Percentiles rank a stretch among this genome's conserved stretches.
Evolutionary conservation across 331 rosid species (phyloP).

Genomic region (Erythrophleum ivorense): DNA sequence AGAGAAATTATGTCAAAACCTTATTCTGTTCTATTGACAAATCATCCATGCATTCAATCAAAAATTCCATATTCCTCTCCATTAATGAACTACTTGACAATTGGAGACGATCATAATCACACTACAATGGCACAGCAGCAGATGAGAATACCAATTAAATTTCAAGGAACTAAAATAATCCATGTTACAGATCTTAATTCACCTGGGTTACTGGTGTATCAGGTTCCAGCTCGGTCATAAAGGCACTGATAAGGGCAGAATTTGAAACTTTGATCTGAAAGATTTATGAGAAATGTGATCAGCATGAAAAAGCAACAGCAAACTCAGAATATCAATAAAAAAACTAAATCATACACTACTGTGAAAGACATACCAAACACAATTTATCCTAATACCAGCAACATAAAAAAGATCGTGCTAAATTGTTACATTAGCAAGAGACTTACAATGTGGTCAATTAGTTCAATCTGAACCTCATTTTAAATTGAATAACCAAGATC

Average conservation of each 20-base stretch:
- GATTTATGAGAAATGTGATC: conserved; percentile 25
- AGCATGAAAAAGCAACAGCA: conserved; percentile 27
- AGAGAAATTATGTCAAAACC: conserved; percentile 51
- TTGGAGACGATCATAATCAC: conserved; percentile 93
- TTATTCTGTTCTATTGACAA: conserved; percentile 91
- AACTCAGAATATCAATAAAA: conserved; percentile 1
- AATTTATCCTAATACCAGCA: background rate
- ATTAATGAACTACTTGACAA: conserved; percentile 79
- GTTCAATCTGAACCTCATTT: background rate
- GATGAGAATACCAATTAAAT: conserved; percentile 30
- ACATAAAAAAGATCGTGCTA: conserved; percentile 3
- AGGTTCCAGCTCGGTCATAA: conserved; percentile 93
- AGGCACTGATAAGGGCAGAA: conserved; percentile 96
- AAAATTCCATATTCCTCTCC: conserved; percentile 93
- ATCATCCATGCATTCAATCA: conserved; percentile 98
- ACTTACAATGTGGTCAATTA: background rate
- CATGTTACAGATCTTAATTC: conserved; percentile 33
- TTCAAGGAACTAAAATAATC: conserved; percentile 25
- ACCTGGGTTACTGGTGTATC: conserved; percentile 93
- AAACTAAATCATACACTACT: conserved; percentile 6
- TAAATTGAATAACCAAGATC: background rate
- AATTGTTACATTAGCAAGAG: background rate
- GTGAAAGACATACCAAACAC: background rate
- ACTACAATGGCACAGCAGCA: conserved; percentile 52
- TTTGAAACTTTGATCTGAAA: conserved; percentile 91